Evolutionary conservation across 768 basidiomycete species (phyloP).

Genomic region (Epithele typhae): DNA sequence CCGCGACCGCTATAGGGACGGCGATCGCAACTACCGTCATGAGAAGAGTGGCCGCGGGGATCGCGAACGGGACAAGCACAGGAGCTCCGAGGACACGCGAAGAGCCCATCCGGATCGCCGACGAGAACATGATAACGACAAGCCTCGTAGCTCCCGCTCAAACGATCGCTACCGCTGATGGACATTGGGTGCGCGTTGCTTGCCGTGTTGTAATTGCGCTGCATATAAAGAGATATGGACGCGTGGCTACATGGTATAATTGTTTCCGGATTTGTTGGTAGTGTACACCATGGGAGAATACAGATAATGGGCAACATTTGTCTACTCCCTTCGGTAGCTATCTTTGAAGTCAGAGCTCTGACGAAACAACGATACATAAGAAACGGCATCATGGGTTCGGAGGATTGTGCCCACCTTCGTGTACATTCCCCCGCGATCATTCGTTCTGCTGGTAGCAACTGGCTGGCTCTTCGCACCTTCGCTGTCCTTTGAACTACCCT

Average conservation of each 20-base stretch:
- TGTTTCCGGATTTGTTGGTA: too few relatives aligned
- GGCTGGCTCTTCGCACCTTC: conserved; percentile 10
- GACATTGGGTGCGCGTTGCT: too few relatives aligned
- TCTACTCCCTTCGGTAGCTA: conserved; percentile 9
- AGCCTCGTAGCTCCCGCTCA: conserved; percentile 8
- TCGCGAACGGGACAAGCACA: conserved; percentile 6
- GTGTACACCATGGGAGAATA: too few relatives aligned
- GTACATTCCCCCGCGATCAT: conserved; percentile 13
- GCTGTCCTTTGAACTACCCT: conserved; percentile 1
- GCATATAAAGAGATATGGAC: too few relatives aligned
- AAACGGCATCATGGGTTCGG: background rate
- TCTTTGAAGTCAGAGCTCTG: conserved; percentile 14
- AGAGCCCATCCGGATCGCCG: conserved; percentile 6
- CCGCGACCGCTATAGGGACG: conserved; percentile 21
- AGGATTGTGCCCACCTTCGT: conserved; percentile 14
- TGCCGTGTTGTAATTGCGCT: too few relatives aligned
- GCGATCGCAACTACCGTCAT: conserved; percentile 1
- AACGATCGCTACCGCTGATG: conserved; percentile 1
- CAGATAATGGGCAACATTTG: too few relatives aligned
- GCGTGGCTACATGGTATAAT: too few relatives aligned
- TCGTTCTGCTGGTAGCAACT: conserved; percentile 2
- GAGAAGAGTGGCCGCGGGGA: too few relatives aligned
- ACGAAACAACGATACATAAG: too few relatives aligned
- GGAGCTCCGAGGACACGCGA: too few relatives aligned
- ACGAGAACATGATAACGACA: conserved; percentile 8